Evolutionary conservation across 306 rosid genomes (phyloP).

Genomic region (Cicer bijugum): DNA sequence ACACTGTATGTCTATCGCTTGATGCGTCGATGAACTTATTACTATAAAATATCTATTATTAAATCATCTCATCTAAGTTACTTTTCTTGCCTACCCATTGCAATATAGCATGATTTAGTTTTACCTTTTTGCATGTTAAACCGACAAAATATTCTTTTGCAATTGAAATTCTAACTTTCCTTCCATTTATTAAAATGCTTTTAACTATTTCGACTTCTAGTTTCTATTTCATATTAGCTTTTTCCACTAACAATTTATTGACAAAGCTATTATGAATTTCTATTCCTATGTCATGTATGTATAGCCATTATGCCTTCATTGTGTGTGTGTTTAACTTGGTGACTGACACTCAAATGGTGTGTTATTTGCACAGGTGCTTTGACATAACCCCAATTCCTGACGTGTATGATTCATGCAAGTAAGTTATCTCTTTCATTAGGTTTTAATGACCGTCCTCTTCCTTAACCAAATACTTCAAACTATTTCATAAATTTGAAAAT

Average conservation of each 20-base stretch:
- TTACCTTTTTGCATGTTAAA: slow-evolving; percentile 6
- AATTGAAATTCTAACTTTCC: slow-evolving; percentile 9
- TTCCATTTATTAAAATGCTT: slow-evolving; percentile 26
- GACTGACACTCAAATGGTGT: slow-evolving; percentile 30
- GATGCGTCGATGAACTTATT: slow-evolving; percentile 1
- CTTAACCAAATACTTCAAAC: slow-evolving; percentile 24
- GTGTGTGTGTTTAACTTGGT: neutral
- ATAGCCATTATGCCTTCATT: slow-evolving; percentile 12
- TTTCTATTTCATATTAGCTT: slow-evolving; percentile 27
- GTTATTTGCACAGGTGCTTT: slow-evolving; percentile 78
- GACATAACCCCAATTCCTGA: slow-evolving; percentile 95
- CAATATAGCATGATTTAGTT: slow-evolving; percentile 31
- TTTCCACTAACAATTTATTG: slow-evolving; percentile 15
- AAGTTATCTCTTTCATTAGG: slow-evolving; percentile 51
- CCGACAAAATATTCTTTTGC: neutral
- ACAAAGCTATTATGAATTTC: slow-evolving; percentile 14
- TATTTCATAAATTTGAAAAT: slow-evolving; percentile 24
- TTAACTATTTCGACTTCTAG: neutral
- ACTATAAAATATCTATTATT: neutral
- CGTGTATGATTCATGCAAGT: slow-evolving; percentile 98
- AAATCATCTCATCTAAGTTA: slow-evolving; percentile 13
- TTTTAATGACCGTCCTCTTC: slow-evolving; percentile 13
- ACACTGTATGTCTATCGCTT: slow-evolving; percentile 9
- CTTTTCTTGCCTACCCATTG: neutral
- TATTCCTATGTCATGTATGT: slow-evolving; percentile 9